Evolutionary conservation across 1,284 basidiomycete species (phyloP), one percentile per base, ranked within the genome.

Genomic region (Inonotus hispidus): DNA sequence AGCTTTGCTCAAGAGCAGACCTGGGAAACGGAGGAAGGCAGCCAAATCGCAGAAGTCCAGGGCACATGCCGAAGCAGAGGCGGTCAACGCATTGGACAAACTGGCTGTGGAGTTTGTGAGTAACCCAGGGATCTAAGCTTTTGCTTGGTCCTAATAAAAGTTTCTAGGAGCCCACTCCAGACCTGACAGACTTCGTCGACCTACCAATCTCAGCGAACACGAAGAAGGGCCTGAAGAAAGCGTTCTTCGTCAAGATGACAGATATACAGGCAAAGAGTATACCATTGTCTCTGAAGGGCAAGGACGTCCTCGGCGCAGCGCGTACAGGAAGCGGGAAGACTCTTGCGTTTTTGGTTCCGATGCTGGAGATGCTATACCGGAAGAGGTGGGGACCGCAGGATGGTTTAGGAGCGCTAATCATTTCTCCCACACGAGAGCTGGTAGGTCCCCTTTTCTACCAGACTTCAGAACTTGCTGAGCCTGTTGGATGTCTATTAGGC

Each of bases 401-500:
- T 71, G 91, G 91, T 6, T 80, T 99, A 2, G 95, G 97, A 10
- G 96, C 95, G 1, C 75, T 99, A 50, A 86, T 99, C 66, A 93
- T 99, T 66, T 95, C 93, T 2, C 97, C 97, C 1, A 99, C 96
- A 1, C 82, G 96, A 60, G 97, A 99, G 75, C 77, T 99, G 58
- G 92, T 92, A 66, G 25, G 49, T 60, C 56, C 11, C 45, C 14
- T 53, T 19, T 14, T n/a, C 13, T 19, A 41, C 37, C 13, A 6
- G 2, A 25, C 4, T 3, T 8, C 45, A 7, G 35, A n/a, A 13
- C 8, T 32, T 27, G 14, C 38, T 39, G 32, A 8, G 32, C 32
- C 32, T 32, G 32, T 41, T 38, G 43, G 37, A 63, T 56, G 23
- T 53, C 10, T 54, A 45, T 27, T 65, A 92, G 90, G 95, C 95